Percentiles rank a stretch among this genome's conserved stretches.
Conservation (phyloP, 2,329 filamentous ascomycete species). For the Alternaria ventricosa region DNA sequence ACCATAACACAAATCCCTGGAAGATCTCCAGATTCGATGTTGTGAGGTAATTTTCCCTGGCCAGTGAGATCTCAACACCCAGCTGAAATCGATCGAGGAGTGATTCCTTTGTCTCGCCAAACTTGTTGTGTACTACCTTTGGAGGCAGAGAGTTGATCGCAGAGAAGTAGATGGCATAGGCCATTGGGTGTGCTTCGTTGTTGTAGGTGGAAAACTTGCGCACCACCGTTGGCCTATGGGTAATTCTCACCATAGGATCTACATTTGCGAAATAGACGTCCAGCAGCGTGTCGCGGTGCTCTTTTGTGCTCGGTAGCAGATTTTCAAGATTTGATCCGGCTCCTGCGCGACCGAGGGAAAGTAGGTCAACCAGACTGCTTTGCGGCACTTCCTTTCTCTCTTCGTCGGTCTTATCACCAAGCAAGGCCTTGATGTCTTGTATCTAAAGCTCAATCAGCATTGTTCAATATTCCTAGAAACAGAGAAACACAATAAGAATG, state of each 20-base stretch:
- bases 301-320: slow-evolving; percentile 39
- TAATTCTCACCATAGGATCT: slow-evolving; percentile 48
- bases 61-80: slow-evolving; percentile 45
- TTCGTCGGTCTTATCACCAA: slow-evolving; percentile 43
- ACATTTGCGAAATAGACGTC: slow-evolving; percentile 46
- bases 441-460: slow-evolving; percentile 31
- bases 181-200: slow-evolving; percentile 40
- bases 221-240: slow-evolving; percentile 41
- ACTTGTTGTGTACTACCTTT: slow-evolving; percentile 37
- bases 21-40: slow-evolving; percentile 47
- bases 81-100: slow-evolving; percentile 42
- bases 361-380: slow-evolving; percentile 40
- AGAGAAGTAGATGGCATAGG: slow-evolving; percentile 47
- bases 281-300: slow-evolving; percentile 41
- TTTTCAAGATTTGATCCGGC: slow-evolving; percentile 32
- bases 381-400: slow-evolving; percentile 36
- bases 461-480: neutral
- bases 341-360: slow-evolving; percentile 42
- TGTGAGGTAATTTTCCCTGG: slow-evolving; percentile 47
- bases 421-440: slow-evolving; percentile 48
- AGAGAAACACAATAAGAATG: neutral
- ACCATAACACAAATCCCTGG: slow-evolving; percentile 47
- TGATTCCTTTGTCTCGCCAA: slow-evolving; percentile 41
- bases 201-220: slow-evolving; percentile 39
- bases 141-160: slow-evolving; percentile 45